These are phyloP conservation scores for Sporothrix sp. DNA, from an alignment of 2,329 filamentous ascomycete species.

Conservation along the genomic window DNA sequence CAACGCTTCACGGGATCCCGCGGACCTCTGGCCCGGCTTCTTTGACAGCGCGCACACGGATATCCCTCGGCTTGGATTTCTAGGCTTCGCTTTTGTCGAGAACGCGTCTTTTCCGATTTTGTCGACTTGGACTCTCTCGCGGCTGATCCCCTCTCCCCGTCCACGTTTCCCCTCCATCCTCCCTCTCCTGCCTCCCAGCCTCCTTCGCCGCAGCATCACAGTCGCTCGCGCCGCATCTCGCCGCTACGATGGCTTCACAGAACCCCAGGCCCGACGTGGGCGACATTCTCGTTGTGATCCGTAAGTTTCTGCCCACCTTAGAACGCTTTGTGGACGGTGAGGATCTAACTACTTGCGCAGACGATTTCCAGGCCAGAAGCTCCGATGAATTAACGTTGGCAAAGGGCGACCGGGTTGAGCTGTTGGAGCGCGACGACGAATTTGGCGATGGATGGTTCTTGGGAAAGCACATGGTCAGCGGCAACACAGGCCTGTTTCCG, in stretches of 20 bases:
- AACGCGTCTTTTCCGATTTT: neutral
- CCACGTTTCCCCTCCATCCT: neutral
- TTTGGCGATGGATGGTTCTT: slow-evolving; percentile 84
- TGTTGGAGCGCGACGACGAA: slow-evolving; percentile 78
- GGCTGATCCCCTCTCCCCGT: neutral
- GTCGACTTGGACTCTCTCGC: neutral
- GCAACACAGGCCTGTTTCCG: slow-evolving; percentile 69
- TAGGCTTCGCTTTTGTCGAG: neutral
- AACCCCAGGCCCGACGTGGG: slow-evolving; percentile 48
- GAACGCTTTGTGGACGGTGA: too few relatives aligned
- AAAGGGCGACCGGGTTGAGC: slow-evolving; percentile 74
- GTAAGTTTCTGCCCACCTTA: slow-evolving; percentile 46
- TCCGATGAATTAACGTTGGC: slow-evolving; percentile 83
- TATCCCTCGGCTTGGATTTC: too few relatives aligned
- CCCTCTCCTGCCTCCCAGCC: neutral
- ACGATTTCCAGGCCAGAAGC: slow-evolving; percentile 86
- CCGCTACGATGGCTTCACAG: slow-evolving; percentile 23
- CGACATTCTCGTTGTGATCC: slow-evolving; percentile 60
- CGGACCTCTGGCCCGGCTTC: too few relatives aligned
- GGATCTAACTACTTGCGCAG: slow-evolving; percentile 37
- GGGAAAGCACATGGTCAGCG: slow-evolving; percentile 62
- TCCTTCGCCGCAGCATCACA: neutral
- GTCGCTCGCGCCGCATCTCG: neutral
- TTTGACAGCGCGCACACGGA: too few relatives aligned
- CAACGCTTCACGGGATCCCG: too few relatives aligned